Percentiles rank a stretch among this genome's conserved stretches.
Conservation (phyloP, 1,284 basidiomycete species). For the Pseudozyma sp. region DNA sequence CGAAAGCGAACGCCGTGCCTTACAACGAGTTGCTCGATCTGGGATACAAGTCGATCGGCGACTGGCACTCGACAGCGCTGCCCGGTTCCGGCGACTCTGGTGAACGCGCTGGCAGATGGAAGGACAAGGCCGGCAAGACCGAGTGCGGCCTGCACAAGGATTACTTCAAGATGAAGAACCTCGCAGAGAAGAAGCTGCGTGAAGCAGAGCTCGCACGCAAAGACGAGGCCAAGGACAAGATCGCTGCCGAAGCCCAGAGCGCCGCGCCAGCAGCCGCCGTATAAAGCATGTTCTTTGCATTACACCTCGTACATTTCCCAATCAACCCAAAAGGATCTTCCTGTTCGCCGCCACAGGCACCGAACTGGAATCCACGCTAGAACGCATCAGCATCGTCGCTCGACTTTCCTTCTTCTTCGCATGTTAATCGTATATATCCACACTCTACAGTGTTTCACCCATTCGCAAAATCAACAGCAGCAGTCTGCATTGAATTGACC, state of each 20-base stretch:
- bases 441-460: no score
- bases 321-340: neutral
- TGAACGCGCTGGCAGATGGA: conserved; percentile 93
- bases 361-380: no score
- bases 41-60: conserved; percentile 94
- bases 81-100: conserved; percentile 72
- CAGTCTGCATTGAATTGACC: no score
- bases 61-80: conserved; percentile 91
- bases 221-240: conserved; percentile 51
- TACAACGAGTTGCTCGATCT: conserved; percentile 87
- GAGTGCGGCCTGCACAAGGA: conserved; percentile 88
- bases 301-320: no score
- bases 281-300: neutral
- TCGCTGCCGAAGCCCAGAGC: conserved; percentile 8
- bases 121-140: conserved; percentile 84
- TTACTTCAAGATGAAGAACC: conserved; percentile 66
- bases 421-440: no score
- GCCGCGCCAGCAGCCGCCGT: conserved; percentile 5
- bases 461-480: no score
- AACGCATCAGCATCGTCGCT: no score
- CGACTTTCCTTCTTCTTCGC: no score
- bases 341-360: neutral
- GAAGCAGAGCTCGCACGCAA: conserved; percentile 62
- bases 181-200: conserved; percentile 62
- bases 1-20: conserved; percentile 85